These are phyloP conservation scores for Rubia occidens DNA, from an alignment of 305 asterid species.

Conservation along the genomic window DNA sequence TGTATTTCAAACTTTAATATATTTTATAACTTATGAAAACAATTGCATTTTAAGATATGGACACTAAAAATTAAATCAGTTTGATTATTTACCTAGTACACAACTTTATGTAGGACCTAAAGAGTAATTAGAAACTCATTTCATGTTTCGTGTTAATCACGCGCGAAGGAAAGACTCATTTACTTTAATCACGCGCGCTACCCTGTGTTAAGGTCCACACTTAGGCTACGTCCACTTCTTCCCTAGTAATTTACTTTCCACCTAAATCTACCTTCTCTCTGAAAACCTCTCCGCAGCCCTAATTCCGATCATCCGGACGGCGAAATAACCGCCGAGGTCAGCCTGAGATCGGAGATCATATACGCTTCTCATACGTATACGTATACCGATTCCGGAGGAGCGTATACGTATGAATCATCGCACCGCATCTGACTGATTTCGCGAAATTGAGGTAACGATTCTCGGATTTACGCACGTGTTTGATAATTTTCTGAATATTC, in stretches of 20 bases:
- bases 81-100: no score
- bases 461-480: neutral
- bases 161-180: no score
- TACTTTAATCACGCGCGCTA: neutral
- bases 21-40: no score
- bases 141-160: no score
- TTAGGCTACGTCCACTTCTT: neutral
- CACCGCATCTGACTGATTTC: neutral
- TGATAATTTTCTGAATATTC: neutral
- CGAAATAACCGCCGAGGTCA: neutral
- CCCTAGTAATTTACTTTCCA: neutral
- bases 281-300: slow-evolving; percentile 6
- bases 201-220: neutral
- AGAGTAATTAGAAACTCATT: no score
- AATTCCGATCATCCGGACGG: neutral
- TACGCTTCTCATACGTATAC: neutral
- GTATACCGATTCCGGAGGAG: neutral
- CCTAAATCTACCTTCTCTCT: neutral
- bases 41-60: no score
- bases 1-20: no score
- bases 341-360: neutral
- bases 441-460: neutral
- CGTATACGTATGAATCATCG: slow-evolving; percentile 14
- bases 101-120: no score
- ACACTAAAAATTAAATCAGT: no score